A percentile compares a stretch with the other conserved stretches of the same genome.
Conservation (phyloP, 345 rosid species). For the Fremontodendron californicum region DNA sequence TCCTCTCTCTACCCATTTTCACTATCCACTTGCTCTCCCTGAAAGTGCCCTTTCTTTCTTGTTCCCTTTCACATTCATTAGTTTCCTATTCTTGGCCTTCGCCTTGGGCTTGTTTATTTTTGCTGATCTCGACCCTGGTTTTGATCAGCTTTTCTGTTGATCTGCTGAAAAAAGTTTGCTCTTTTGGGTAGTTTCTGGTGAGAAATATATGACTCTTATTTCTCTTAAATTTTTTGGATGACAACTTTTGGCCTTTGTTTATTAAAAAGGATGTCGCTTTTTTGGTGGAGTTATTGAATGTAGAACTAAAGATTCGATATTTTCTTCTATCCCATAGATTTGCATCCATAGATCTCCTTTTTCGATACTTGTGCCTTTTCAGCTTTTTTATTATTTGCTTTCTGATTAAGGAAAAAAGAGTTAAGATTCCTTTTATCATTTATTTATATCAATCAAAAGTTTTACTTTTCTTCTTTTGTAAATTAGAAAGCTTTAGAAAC, state of each 20-base stretch:
- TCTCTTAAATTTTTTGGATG: not conserved
- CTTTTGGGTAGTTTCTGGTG: not conserved
- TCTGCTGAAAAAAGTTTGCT: constrained; percentile 3
- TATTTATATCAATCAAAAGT: not conserved
- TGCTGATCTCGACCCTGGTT: not conserved
- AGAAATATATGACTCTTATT: not conserved
- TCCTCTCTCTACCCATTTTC: not conserved
- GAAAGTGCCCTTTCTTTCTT: not conserved
- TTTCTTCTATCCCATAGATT: not conserved
- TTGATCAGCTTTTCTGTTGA: not conserved
- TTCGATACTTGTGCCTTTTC: not conserved
- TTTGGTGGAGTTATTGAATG: not conserved
- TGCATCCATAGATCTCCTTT: constrained; percentile 2
- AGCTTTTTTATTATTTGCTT: not conserved
- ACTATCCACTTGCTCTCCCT: not conserved
- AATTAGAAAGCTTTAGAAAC: constrained; percentile 2
- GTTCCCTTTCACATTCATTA: not conserved
- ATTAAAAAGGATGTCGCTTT: not conserved
- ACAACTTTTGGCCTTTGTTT: not conserved
- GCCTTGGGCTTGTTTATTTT: not conserved
- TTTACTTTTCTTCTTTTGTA: not conserved
- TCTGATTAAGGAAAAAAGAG: not conserved
- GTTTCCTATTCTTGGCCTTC: not conserved
- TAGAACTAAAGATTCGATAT: not conserved
- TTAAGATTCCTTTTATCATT: not conserved